These are phyloP conservation scores for Suillus fuscotomentosus DNA, from an alignment of 768 basidiomycete species.

Conservation along the genomic window DNA sequence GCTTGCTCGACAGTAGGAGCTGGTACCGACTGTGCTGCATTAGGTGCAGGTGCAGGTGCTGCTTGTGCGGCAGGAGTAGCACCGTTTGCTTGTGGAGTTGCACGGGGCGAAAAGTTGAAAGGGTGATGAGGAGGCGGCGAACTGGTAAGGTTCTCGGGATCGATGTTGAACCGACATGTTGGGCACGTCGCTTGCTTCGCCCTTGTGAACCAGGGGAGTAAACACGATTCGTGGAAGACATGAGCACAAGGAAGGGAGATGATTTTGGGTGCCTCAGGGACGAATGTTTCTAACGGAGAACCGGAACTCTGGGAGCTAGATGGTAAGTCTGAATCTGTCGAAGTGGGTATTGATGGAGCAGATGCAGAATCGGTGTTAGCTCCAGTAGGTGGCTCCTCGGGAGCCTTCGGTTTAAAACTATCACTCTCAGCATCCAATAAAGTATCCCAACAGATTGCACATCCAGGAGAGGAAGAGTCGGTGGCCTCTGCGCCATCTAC, in stretches of 20 bases:
- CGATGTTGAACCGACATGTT: slow-evolving; percentile 80
- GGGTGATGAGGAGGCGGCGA: slow-evolving; percentile 19
- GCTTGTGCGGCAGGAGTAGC: slow-evolving; percentile 10
- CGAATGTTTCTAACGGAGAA: slow-evolving; percentile 7
- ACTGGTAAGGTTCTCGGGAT: slow-evolving; percentile 72
- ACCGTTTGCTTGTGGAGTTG: slow-evolving; percentile 12
- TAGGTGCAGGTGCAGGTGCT: slow-evolving; percentile 6
- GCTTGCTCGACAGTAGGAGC: not conserved
- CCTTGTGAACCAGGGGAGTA: slow-evolving; percentile 80
- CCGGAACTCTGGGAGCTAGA: slow-evolving; percentile 9
- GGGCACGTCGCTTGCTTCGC: slow-evolving; percentile 81
- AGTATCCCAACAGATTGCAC: slow-evolving; percentile 78
- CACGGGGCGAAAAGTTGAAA: slow-evolving; percentile 13
- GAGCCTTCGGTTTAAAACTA: slow-evolving; percentile 19
- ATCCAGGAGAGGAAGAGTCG: slow-evolving; percentile 41
- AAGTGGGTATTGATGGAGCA: slow-evolving; percentile 3
- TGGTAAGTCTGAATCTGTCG: slow-evolving; percentile 11
- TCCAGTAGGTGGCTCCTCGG: slow-evolving; percentile 6
- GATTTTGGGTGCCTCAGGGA: slow-evolving; percentile 39
- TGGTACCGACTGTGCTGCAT: not conserved
- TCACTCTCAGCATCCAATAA: slow-evolving; percentile 49
- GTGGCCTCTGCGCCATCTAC: slow-evolving; percentile 28
- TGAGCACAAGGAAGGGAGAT: slow-evolving; percentile 79
- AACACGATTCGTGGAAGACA: slow-evolving; percentile 76
- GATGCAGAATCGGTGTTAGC: slow-evolving; percentile 15